Base-by-base conservation (phyloP, 805 yeast species). In the Starmera pachycereana region DNA sequence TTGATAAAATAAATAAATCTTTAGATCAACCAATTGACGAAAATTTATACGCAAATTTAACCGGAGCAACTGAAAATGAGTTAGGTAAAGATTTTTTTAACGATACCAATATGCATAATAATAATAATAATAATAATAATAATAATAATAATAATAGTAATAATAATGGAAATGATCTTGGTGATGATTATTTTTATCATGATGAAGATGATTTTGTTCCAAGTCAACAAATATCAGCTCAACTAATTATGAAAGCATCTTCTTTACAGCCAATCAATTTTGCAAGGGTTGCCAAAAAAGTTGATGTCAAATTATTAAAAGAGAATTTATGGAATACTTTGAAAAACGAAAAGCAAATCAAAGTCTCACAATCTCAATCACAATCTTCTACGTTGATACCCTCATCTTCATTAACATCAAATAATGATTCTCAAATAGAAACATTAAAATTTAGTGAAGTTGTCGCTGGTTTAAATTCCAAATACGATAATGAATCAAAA, bases 321-420 rank as follows among this genome's bases (percentile, higher is more conserved):
- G 81, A 78, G 39, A 84, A 83, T 49, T 54, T 87, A 18, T 87
- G 95, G 95, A 65, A 66, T n/a, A 67, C 75, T 1, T 62, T 78
- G 14, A 63, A 58, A 28, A 35, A 44, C 19, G 53, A 53, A 29
- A 41, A 33, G 33, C 12, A 14, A 9, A 32, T 30, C 12, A 34
- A 16, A 10, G 19, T 40, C 14, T 29, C 18, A 16, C 18, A 16
- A 16, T 16, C 37, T 9, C 30, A 33, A 12, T 13, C 44, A 29
- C 33, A 42, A 12, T 3, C 12, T 4, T 37, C n/a, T 8, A 32
- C 13, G 13, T 12, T 34, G 8, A 18, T 29, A 34, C 12, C 22
- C 10, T 34, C 30, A 13, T 34, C 36, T 14, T 13, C 18, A 12
- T 28, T 22, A 4, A 8, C 36, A 4, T 34, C 34, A 8, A 28